Base-by-base conservation (phyloP, 2,329 filamentous ascomycete genomes). In the Trichoderma endophyticum region DNA sequence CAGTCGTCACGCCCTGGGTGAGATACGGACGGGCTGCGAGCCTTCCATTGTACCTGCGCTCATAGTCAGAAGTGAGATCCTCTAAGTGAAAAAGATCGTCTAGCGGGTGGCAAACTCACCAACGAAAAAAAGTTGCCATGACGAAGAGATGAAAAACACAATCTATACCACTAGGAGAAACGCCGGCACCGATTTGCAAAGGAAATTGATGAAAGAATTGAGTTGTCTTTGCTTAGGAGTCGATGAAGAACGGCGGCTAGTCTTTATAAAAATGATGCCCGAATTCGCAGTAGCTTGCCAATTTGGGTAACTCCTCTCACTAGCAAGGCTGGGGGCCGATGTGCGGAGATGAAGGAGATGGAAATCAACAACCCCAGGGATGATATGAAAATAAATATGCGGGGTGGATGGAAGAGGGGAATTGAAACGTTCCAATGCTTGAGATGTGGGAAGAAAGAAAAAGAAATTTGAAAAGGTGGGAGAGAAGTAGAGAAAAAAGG, bases 1-100 rank as follows among this genome's bases (percentile, higher is more conserved):
- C 92, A 51, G 95, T 98, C 71, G 94, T 97, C 77, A 97, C 84
- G 80, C 92, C 93, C 86, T 97, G 94, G 12, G 95, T 98, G 78
- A 98, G 89, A 77, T 98, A 86, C 73, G 95, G 95, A 79, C 93
- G 89, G 78, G 90, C 88, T 77, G 92, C 91, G 80, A 98, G 87
- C 82, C 90, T 92, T 79, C 89, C 86, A 83, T 97, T 94, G 85
- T 98, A 98, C 94, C 95, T 93, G 77, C 51, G 59, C 70, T 26
- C 61, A 66, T 54, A 76, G 77, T 68, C 75, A 60, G 56, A 63
- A 60, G 59, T 21, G 14, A 39, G 14, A 18, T 28, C 8, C 48
- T 65, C 51, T 11, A 67, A 67, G 32, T 69, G 28, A n/a, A 12
- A n/a, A 43, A 61, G 54, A 61, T 61, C 57, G 28, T 57, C 28